These are phyloP conservation scores for Scenedesmus sp. DNA, from an alignment of 163 green algal species.

Conservation along the genomic window DNA sequence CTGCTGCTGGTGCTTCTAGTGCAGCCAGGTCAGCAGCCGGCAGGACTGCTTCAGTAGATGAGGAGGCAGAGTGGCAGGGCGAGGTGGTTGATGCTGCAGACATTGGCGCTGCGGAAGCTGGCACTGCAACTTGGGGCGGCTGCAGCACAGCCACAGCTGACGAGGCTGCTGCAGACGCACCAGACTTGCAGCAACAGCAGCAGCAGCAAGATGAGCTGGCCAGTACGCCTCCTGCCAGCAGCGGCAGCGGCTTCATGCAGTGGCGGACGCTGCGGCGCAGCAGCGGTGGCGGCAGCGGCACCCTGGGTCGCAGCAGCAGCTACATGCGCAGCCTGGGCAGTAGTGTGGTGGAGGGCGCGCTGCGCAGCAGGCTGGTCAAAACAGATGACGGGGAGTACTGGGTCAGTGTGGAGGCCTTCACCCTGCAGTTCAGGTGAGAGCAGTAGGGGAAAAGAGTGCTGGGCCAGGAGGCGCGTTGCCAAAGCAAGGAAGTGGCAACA, in stretches of 20 bases:
- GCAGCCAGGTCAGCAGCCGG: not conserved
- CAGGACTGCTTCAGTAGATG: not conserved
- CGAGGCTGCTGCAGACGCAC: not conserved
- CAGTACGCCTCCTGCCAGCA: not conserved
- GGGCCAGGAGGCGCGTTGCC: no score
- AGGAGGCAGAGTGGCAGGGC: not conserved
- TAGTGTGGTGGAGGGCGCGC: not conserved
- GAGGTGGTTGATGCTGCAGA: not conserved
- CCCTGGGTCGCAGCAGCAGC: not conserved
- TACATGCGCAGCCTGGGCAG: not conserved
- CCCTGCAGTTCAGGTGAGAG: slow-evolving; percentile 24
- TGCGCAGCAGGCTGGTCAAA: slow-evolving; percentile 15
- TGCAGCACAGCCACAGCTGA: not conserved
- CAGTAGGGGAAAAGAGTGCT: no score
- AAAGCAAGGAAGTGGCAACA: no score
- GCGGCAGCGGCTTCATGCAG: not conserved
- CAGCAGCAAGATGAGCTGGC: not conserved
- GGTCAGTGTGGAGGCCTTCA: slow-evolving; percentile 35
- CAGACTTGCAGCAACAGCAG: not conserved
- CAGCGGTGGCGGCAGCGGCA: not conserved
- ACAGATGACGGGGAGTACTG: slow-evolving; percentile 39
- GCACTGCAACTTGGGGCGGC: not conserved
- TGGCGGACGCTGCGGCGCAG: not conserved
- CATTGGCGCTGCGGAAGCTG: not conserved
- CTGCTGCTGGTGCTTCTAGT: not conserved